A percentile compares a stretch with the other conserved stretches of the same genome.
These are phyloP conservation scores for Trichaptum fuscoviolaceum DNA, from an alignment of 768 basidiomycete genomes.

Conservation along the genomic window DNA sequence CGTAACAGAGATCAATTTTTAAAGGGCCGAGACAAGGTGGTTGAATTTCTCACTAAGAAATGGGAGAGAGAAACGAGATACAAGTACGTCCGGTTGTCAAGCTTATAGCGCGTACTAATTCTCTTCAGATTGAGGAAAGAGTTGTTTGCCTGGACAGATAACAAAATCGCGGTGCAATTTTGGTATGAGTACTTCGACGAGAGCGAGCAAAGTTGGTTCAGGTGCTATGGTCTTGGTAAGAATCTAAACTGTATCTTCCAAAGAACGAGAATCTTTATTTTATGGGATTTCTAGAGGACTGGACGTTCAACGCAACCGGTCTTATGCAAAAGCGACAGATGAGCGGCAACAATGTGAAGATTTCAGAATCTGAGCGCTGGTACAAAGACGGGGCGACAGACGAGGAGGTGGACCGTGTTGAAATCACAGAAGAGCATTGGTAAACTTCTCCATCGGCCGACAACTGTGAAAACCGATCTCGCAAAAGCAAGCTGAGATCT, in stretches of 20 bases:
- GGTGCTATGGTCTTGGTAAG: slow-evolving; percentile 40
- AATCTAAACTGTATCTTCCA: slow-evolving; percentile 10
- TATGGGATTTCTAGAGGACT: slow-evolving; percentile 31
- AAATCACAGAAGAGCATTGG: slow-evolving; percentile 31
- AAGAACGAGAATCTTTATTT: background rate
- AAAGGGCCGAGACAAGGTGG: slow-evolving; percentile 37
- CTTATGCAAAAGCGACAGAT: slow-evolving; percentile 53
- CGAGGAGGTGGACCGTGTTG: slow-evolving; percentile 32
- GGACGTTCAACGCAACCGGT: slow-evolving; percentile 48
- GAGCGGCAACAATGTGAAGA: slow-evolving; percentile 41
- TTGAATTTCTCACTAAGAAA: slow-evolving; percentile 42
- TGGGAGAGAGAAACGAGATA: slow-evolving; percentile 50
- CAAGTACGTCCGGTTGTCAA: slow-evolving; percentile 15
- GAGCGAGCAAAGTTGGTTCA: slow-evolving; percentile 34
- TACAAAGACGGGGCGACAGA: slow-evolving; percentile 38
- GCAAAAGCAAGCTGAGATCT: too few species aligned
- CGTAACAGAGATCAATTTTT: slow-evolving; percentile 50
- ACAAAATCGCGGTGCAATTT: slow-evolving; percentile 50
- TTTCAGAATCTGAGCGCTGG: slow-evolving; percentile 44
- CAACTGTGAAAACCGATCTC: too few species aligned
- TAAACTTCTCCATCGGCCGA: slow-evolving; percentile 13
- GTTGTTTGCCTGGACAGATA: slow-evolving; percentile 46
- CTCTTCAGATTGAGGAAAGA: slow-evolving; percentile 38
- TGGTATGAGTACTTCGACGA: slow-evolving; percentile 43
- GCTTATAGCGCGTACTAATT: background rate